phyloP scores from a whole-genome alignment of 805 yeast genomes.

The Tetrapisispora namnaoensis region DNA sequence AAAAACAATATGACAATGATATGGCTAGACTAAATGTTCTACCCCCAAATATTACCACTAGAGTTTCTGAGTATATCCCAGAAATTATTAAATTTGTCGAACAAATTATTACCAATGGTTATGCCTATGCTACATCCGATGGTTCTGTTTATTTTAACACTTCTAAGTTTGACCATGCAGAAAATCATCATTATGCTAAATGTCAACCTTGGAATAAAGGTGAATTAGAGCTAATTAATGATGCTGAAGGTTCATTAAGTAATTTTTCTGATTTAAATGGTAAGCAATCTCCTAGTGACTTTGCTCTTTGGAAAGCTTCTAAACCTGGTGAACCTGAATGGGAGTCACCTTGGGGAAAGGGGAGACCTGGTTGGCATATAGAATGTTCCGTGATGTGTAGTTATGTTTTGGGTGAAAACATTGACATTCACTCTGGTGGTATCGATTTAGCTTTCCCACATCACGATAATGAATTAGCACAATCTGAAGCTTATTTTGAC shows the following conservation, averaged over 20 bases:
- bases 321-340: slow-evolving; percentile 97
- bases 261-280: slow-evolving; percentile 35
- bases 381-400: slow-evolving; percentile 99
- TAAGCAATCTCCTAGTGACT: slow-evolving; percentile 72
- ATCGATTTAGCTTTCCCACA: slow-evolving; percentile 97
- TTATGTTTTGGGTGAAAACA: slow-evolving; percentile 67
- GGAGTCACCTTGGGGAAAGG: slow-evolving; percentile 93
- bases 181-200: slow-evolving; percentile 81
- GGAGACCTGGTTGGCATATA: slow-evolving; percentile 99
- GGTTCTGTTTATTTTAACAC: slow-evolving; percentile 98
- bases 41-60: slow-evolving; percentile 76
- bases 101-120: slow-evolving; percentile 67
- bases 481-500: slow-evolving; percentile 85
- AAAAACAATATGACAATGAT: slow-evolving; percentile 69
- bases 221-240: slow-evolving; percentile 71
- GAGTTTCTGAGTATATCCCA: slow-evolving; percentile 93
- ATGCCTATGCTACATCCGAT: slow-evolving; percentile 71
- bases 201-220: slow-evolving; percentile 98
- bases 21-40: slow-evolving; percentile 79
- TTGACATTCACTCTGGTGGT: slow-evolving; percentile 97
- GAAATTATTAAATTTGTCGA: slow-evolving; percentile 77
- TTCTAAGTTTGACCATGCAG: slow-evolving; percentile 58
- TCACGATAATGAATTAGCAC: slow-evolving; percentile 97
- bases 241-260: slow-evolving; percentile 87
- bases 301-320: slow-evolving; percentile 93